phyloP scores from a whole-genome alignment of 1,139 yeast genomes.

The Yamadazyma dushanensis region DNA sequence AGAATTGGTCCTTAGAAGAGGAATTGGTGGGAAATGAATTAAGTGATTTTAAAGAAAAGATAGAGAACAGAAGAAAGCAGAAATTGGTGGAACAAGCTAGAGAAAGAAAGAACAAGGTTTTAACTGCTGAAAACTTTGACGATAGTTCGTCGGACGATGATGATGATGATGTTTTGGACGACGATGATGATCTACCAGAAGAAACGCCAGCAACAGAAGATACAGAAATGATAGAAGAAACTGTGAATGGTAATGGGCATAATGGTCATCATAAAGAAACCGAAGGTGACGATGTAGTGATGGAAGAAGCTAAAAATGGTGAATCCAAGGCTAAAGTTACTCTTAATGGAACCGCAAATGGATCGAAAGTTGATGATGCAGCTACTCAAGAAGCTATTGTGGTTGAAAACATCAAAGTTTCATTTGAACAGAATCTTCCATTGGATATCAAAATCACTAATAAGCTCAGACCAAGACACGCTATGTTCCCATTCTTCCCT shows the following conservation, averaged over 20 bases:
- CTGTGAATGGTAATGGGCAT: slow-evolving; percentile 6
- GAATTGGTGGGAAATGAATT: slow-evolving; percentile 52
- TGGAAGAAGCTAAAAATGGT: slow-evolving; percentile 6
- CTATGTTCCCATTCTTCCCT: slow-evolving; percentile 73
- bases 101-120: slow-evolving; percentile 54
- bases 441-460: slow-evolving; percentile 67
- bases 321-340: slow-evolving; percentile 9
- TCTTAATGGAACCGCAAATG: slow-evolving; percentile 8
- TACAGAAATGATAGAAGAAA: slow-evolving; percentile 10
- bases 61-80: slow-evolving; percentile 45
- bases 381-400: slow-evolving; percentile 45
- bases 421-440: slow-evolving; percentile 40
- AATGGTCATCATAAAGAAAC: slow-evolving; percentile 10
- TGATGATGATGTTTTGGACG: slow-evolving; percentile 18
- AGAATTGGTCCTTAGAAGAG: slow-evolving; percentile 46
- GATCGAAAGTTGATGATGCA: slow-evolving; percentile 25
- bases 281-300: too few species aligned
- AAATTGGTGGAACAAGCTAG: slow-evolving; percentile 53
- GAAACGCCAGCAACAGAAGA: slow-evolving; percentile 6
- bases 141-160: slow-evolving; percentile 38
- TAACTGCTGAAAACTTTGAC: slow-evolving; percentile 42
- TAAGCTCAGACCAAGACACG: slow-evolving; percentile 58
- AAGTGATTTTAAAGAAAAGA: slow-evolving; percentile 43
- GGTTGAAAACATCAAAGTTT: slow-evolving; percentile 38
- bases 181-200: slow-evolving; percentile 16